A percentile compares a stretch with the other conserved stretches of the same genome.
These are phyloP conservation scores for Globisporangium ultimum DNA, from an alignment of 352 stramenopile species.

Conservation along the genomic window DNA sequence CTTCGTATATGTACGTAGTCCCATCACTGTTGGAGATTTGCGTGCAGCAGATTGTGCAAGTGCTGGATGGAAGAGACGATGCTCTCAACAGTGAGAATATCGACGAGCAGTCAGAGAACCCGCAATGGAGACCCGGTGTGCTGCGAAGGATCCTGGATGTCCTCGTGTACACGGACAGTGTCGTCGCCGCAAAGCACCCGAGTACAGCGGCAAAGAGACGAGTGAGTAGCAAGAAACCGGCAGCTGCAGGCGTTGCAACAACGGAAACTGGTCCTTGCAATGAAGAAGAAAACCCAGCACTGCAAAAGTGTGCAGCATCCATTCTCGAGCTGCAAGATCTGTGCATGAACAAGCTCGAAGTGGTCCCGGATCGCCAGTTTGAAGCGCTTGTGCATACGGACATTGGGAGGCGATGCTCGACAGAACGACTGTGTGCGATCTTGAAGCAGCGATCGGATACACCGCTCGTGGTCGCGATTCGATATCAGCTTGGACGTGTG, in stretches of 20 bases:
- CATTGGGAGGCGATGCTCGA: conserved; percentile 61
- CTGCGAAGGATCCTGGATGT: conserved; percentile 35
- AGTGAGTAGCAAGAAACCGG: conserved; percentile 10
- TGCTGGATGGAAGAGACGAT: conserved; percentile 15
- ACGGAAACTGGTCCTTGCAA: too few relatives aligned
- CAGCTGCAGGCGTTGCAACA: background rate
- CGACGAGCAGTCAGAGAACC: background rate
- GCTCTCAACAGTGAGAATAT: background rate
- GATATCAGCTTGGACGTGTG: conserved; percentile 73
- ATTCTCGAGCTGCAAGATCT: conserved; percentile 41
- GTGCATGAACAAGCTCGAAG: conserved; percentile 55
- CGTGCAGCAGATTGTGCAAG: conserved; percentile 33
- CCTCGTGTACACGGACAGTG: conserved; percentile 56
- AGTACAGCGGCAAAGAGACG: conserved; percentile 8
- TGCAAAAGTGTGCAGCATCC: conserved; percentile 9
- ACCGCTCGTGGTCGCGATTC: conserved; percentile 67
- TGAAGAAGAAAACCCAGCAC: conserved; percentile 9
- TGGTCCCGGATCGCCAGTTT: conserved; percentile 45
- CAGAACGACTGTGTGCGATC: conserved; percentile 59
- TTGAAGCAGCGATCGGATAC: conserved; percentile 53
- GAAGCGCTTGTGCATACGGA: conserved; percentile 59
- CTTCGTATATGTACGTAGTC: conserved; percentile 70
- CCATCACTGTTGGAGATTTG: conserved; percentile 66
- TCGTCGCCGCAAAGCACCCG: conserved; percentile 44
- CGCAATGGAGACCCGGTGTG: conserved; percentile 7